phyloP scores from a whole-genome alignment of 179 eudicot species.

The Drosera spatulata region DNA sequence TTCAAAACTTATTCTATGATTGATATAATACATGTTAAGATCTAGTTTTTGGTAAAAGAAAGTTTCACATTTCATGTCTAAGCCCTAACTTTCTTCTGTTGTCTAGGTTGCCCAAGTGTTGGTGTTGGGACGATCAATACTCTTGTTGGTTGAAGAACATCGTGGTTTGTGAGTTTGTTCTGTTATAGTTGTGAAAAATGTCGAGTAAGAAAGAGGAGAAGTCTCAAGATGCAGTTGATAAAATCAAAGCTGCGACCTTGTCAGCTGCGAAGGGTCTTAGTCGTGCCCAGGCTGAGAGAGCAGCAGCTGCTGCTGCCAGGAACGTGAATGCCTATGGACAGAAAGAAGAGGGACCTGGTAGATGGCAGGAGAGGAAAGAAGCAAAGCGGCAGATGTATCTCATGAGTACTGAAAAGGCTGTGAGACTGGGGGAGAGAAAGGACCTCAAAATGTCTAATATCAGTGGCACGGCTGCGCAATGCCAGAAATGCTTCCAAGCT shows the following conservation, averaged over 20 bases:
- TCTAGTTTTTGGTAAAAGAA: too few relatives aligned
- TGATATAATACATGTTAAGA: too few relatives aligned
- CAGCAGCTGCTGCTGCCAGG: slow-evolving; percentile 81
- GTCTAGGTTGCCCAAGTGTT: too few relatives aligned
- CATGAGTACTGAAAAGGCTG: slow-evolving; percentile 90
- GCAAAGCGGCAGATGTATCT: slow-evolving; percentile 87
- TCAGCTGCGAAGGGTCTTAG: slow-evolving; percentile 84
- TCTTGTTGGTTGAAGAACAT: too few relatives aligned
- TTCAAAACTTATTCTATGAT: too few relatives aligned
- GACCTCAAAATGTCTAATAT: slow-evolving; percentile 29
- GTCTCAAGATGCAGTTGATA: slow-evolving; percentile 48
- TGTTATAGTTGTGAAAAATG: slow-evolving; percentile 6
- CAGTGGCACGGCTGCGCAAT: slow-evolving; percentile 34
- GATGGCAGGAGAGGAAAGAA: slow-evolving; percentile 97
- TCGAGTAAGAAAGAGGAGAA: slow-evolving; percentile 56
- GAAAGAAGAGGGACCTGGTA: slow-evolving; percentile 93
- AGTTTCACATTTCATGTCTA: too few relatives aligned
- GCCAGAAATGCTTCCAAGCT: slow-evolving; percentile 76
- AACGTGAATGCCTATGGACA: slow-evolving; percentile 93
- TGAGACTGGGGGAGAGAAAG: slow-evolving; percentile 64
- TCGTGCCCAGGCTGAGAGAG: slow-evolving; percentile 90
- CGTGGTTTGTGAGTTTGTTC: not conserved
- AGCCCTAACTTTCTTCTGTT: too few relatives aligned
- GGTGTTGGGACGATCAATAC: too few relatives aligned
- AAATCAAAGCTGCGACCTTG: slow-evolving; percentile 68